Evolutionary conservation across 768 basidiomycete species (phyloP).

Genomic region (Dentipellis fragilis): DNA sequence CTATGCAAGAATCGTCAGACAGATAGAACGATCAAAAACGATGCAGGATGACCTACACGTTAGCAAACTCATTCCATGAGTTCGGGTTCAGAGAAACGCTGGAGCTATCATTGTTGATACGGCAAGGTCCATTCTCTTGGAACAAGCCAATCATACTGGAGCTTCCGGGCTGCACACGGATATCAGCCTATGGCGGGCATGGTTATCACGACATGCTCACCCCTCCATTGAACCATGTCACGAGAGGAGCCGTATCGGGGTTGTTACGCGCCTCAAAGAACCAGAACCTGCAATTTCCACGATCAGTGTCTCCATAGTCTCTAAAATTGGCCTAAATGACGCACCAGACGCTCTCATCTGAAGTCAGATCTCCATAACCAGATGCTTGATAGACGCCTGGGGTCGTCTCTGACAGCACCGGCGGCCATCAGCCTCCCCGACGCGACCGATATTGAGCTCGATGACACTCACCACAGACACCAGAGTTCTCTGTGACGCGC

Average conservation of each 20-base stretch:
- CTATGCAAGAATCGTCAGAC: conserved; percentile 6
- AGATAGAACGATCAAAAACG: not conserved
- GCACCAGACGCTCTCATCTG: conserved; percentile 50
- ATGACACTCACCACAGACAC: conserved; percentile 38
- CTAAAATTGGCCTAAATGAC: not conserved
- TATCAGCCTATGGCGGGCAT: not conserved
- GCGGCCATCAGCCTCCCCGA: no score
- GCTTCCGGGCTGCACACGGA: conserved; percentile 22
- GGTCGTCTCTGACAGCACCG: conserved; percentile 34
- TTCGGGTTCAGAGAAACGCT: conserved; percentile 39
- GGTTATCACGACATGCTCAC: conserved; percentile 14
- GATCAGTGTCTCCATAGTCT: not conserved
- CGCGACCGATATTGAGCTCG: no score
- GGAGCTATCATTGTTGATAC: conserved; percentile 53
- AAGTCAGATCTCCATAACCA: conserved; percentile 52
- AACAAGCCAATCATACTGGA: conserved; percentile 64
- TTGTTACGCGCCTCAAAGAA: conserved; percentile 58
- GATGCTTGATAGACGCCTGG: conserved; percentile 52
- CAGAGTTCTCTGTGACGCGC: conserved; percentile 49
- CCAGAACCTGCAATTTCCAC: conserved; percentile 41
- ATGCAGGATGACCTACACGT: conserved; percentile 22
- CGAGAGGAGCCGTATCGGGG: conserved; percentile 49
- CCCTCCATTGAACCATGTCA: conserved; percentile 57
- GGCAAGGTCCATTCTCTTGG: conserved; percentile 89
- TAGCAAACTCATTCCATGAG: conserved; percentile 50